phyloP scores from a whole-genome alignment of 495 filamentous ascomycete species.

The Talaromyces ruber region DNA sequence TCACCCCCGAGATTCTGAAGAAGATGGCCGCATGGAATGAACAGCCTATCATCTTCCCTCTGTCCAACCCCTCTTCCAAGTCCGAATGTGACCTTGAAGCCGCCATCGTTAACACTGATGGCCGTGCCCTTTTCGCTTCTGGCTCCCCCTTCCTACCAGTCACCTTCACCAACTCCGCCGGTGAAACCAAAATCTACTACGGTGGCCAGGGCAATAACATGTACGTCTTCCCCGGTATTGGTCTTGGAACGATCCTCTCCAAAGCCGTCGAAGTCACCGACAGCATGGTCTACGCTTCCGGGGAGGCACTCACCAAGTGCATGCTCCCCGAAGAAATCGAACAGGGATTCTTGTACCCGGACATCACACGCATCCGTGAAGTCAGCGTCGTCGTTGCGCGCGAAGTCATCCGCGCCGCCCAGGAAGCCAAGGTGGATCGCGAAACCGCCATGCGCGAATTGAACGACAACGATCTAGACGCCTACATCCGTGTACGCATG shows the following conservation, averaged over 20 bases:
- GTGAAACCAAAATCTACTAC: constrained; percentile 60
- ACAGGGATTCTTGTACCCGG: constrained; percentile 84
- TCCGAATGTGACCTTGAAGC: constrained; percentile 96
- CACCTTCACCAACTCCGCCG: constrained; percentile 47
- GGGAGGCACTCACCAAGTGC: constrained; percentile 67
- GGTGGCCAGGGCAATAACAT: constrained; percentile 92
- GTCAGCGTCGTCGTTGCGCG: constrained; percentile 82
- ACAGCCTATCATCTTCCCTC: constrained; percentile 82
- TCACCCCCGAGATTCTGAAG: constrained; percentile 77
- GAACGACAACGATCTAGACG: constrained; percentile 65
- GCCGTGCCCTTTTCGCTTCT: constrained; percentile 85
- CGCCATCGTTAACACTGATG: constrained; percentile 81
- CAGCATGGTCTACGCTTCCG: constrained; percentile 89
- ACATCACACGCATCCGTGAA: constrained; percentile 81
- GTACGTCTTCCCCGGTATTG: constrained; percentile 97
- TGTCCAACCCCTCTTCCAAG: constrained; percentile 90
- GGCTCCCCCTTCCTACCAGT: constrained; percentile 86
- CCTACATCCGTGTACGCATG: constrained; percentile 71
- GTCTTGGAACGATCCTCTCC: constrained; percentile 86
- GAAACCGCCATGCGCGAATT: constrained; percentile 61
- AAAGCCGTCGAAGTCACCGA: constrained; percentile 86
- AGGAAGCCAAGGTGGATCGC: constrained; percentile 74
- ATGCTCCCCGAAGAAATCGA: constrained; percentile 73
- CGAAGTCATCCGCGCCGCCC: constrained; percentile 87
- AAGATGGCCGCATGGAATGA: constrained; percentile 79